Base-by-base conservation (phyloP, 768 basidiomycete genomes). In the Panellus pusillus region DNA sequence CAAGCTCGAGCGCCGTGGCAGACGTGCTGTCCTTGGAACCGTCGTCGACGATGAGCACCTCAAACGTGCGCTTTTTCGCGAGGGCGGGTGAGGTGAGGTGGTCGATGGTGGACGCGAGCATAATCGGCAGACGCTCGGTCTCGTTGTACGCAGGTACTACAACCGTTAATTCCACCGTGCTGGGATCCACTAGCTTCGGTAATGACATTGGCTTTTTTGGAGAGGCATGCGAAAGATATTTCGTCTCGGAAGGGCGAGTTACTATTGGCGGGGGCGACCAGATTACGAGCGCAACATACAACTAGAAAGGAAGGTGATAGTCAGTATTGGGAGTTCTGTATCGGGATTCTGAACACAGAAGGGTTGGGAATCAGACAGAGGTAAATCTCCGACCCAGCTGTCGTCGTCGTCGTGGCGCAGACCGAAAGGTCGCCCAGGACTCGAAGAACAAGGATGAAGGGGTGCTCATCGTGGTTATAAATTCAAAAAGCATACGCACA, bases 361-460 rank as follows among this genome's bases (percentile, higher is more conserved):
- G 53, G 32, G 40, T 15, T 35, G 49, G 27, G 54, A 56, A 37
- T 80, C 74, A 73, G 70, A 60, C 62, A 67, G 72, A 70, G 61
- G 56, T 53, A 53, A 58, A 65, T 72, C 78, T 76, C 69, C 75
- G 79, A 81, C 86, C 75, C 64, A 56, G 54, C 55, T 76, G 65
- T 88, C 89, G 84, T 87, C 89, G 61, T 79, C 69, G 78, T 73
- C 73, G 66, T 74, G 76, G 80, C 89, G 87, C 79, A 66, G 67
- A 67, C 68, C 63, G 58, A 61, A 46, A 55, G 63, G 62, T 59
- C 70, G 77, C 89, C 84, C 84, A 71, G 63, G 66, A 75, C 86
- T 91, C 90, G 76, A 87, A 91, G 89, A 91, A 92, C 89, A 92
- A 92, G 89, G 89, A 92, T 92, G 90, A 89, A 81, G 52, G 73